Evolutionary conservation across 129 eudicot genomes (phyloP).

Genomic region (Ambrosia artemisiifolia): DNA sequence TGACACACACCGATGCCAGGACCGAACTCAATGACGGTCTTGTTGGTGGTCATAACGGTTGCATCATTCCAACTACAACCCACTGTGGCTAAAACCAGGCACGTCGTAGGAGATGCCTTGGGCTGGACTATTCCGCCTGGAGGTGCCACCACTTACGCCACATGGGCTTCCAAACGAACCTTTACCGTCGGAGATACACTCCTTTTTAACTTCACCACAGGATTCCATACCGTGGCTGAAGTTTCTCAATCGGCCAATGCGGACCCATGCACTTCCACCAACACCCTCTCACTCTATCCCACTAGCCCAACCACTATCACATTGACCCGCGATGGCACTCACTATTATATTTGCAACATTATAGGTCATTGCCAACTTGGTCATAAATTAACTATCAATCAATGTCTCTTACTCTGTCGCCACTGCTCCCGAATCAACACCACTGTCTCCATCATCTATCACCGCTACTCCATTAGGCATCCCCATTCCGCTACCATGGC

Average conservation of each 20-base stretch:
- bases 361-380: constrained; percentile 49
- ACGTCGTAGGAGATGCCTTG: constrained; percentile 31
- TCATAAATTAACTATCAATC: constrained; percentile 58
- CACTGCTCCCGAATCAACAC: constrained; percentile 9
- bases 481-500: constrained; percentile 16
- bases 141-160: constrained; percentile 24
- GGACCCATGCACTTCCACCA: constrained; percentile 47
- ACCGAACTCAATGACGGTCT: background rate
- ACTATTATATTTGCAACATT: constrained; percentile 51
- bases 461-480: constrained; percentile 20
- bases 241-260: constrained; percentile 34
- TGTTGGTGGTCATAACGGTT: background rate
- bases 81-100: constrained; percentile 14
- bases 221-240: constrained; percentile 51
- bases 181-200: constrained; percentile 35
- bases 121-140: constrained; percentile 39
- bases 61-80: constrained; percentile 14
- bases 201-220: constrained; percentile 50
- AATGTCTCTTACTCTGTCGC: constrained; percentile 39
- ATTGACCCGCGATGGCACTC: constrained; percentile 37
- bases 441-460: no score
- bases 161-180: constrained; percentile 37
- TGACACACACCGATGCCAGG: constrained; percentile 6
- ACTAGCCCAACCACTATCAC: constrained; percentile 46
- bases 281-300: constrained; percentile 37